Evolutionary conservation across 306 rosid species (phyloP).

Genomic region (Rosa lucieae): DNA sequence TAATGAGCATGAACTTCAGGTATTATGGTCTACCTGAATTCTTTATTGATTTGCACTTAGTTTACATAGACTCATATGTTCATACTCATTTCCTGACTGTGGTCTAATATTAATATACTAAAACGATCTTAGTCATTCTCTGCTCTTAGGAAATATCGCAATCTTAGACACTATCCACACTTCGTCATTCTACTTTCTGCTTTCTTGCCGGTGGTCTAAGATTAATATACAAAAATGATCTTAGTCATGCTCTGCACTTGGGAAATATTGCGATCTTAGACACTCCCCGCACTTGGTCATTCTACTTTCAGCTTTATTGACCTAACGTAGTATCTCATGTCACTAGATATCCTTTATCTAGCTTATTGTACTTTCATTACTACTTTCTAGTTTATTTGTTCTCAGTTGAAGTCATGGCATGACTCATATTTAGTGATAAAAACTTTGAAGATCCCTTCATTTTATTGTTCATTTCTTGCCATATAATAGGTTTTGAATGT

Average conservation of each 20-base stretch:
- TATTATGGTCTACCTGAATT: slow-evolving; percentile 32
- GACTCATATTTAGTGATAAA: background rate
- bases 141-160: background rate
- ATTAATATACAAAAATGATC: background rate
- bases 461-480: background rate
- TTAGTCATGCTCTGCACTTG: background rate
- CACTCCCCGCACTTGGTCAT: background rate
- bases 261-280: no score
- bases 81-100: background rate
- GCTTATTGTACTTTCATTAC: background rate
- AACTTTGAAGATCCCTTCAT: background rate
- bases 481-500: background rate
- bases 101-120: background rate
- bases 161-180: no score
- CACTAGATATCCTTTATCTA: background rate
- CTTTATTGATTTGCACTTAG: background rate
- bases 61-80: background rate
- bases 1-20: slow-evolving; percentile 99
- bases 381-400: background rate
- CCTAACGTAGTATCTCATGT: background rate
- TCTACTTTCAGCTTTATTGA: background rate
- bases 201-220: background rate
- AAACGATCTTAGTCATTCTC: background rate
- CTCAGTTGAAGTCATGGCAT: background rate
- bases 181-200: no score